Evolutionary conservation across 305 asterid genomes (phyloP).

Genomic region (Fraxinus sp.): DNA sequence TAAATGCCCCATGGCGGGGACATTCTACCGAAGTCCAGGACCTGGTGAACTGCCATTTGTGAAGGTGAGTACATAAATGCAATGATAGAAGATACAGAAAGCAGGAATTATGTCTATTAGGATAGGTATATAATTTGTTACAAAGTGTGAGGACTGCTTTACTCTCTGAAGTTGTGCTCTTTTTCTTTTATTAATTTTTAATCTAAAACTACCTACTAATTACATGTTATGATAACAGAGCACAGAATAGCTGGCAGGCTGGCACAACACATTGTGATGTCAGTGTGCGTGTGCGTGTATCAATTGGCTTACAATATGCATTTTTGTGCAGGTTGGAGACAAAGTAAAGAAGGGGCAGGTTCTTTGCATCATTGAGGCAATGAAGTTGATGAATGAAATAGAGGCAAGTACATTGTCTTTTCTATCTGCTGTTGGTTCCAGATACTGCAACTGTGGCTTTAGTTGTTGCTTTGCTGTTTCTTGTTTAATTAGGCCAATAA

Average conservation of each 20-base stretch:
- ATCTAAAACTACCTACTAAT: background rate
- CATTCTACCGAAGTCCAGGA: constrained; percentile 71
- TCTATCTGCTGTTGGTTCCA: constrained; percentile 10
- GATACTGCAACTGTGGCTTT: constrained; percentile 5
- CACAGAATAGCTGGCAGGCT: constrained; percentile 4
- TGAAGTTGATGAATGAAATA: constrained; percentile 97
- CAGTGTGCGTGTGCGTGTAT: background rate
- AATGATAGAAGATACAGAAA: background rate
- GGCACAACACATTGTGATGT: background rate
- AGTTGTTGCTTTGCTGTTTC: background rate
- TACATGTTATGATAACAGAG: background rate
- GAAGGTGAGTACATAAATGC: constrained; percentile 47
- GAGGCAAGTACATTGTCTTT: constrained; percentile 75
- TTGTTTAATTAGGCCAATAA: background rate
- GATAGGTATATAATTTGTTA: background rate
- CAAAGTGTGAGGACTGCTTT: background rate
- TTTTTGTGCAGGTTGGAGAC: constrained; percentile 73
- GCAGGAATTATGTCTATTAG: background rate
- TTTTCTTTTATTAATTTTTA: background rate
- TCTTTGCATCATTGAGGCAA: constrained; percentile 89
- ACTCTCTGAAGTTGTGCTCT: background rate
- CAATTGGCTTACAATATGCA: constrained; percentile 18
- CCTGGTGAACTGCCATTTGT: constrained; percentile 89
- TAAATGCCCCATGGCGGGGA: constrained; percentile 92
- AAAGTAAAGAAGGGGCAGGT: constrained; percentile 89